Evolutionary conservation across 805 yeast genomes (phyloP).

Genomic region (Ogataea kodamae): DNA sequence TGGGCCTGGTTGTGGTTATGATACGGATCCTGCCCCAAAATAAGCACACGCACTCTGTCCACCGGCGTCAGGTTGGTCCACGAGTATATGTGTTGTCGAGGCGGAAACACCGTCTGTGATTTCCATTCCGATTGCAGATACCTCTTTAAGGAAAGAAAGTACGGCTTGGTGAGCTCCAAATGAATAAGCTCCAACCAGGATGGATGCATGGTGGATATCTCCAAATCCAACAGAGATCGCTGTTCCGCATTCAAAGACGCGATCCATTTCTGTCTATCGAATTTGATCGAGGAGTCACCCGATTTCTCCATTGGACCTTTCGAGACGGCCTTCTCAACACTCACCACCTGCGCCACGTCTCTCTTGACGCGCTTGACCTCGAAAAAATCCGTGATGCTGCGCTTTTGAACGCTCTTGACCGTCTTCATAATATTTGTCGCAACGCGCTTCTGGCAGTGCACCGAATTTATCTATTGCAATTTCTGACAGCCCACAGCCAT

Average conservation of each 20-base stretch:
- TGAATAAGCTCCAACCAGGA: slow-evolving; percentile 75
- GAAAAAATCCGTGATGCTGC: slow-evolving; percentile 21
- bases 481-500: slow-evolving; percentile 1
- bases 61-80: slow-evolving; percentile 89
- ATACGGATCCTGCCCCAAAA: slow-evolving; percentile 96
- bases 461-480: background rate
- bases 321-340: slow-evolving; percentile 2
- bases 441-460: slow-evolving; percentile 11
- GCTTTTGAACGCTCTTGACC: slow-evolving; percentile 11
- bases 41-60: slow-evolving; percentile 65
- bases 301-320: slow-evolving; percentile 1
- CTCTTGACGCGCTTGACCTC: slow-evolving; percentile 1
- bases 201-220: slow-evolving; percentile 64
- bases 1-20: slow-evolving; percentile 93
- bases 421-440: slow-evolving; percentile 8
- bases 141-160: slow-evolving; percentile 68
- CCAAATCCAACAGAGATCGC: slow-evolving; percentile 53
- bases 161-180: slow-evolving; percentile 76
- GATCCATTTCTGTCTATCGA: slow-evolving; percentile 54
- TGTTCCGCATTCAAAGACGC: slow-evolving; percentile 45
- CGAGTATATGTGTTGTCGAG: slow-evolving; percentile 71
- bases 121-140: slow-evolving; percentile 50
- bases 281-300: slow-evolving; percentile 19
- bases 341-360: too few species aligned
- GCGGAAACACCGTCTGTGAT: slow-evolving; percentile 67